These are phyloP conservation scores for Hanseniaspora uvarum DNA, from an alignment of 1,139 yeast genomes.

Conservation along the genomic window DNA sequence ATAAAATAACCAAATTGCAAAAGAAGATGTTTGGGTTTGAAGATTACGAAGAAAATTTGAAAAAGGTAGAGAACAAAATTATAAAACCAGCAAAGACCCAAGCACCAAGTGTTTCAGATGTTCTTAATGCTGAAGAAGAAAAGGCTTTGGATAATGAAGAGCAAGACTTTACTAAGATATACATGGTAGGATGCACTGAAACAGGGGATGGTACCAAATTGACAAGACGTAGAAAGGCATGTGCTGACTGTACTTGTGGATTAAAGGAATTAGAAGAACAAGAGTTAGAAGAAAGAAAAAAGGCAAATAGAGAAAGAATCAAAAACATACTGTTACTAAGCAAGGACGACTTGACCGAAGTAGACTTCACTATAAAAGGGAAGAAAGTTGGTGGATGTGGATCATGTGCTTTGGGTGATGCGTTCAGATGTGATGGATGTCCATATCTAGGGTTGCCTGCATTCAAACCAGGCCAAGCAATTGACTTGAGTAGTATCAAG, in stretches of 20 bases:
- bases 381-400: conserved; percentile 92
- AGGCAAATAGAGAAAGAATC: conserved; percentile 30
- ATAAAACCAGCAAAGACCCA: conserved; percentile 8
- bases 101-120: conserved; percentile 32
- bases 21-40: conserved; percentile 30
- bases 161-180: conserved; percentile 29
- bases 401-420: conserved; percentile 93
- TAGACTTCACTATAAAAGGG: conserved; percentile 91
- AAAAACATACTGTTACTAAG: conserved; percentile 45
- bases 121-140: conserved; percentile 40
- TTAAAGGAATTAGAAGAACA: conserved; percentile 71
- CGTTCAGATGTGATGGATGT: conserved; percentile 96
- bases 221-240: conserved; percentile 66
- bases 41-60: conserved; percentile 16
- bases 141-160: conserved; percentile 35
- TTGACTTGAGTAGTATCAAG: conserved; percentile 32
- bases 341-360: conserved; percentile 64
- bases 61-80: conserved; percentile 17
- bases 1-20: conserved; percentile 26
- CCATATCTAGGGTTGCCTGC: conserved; percentile 96
- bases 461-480: conserved; percentile 86
- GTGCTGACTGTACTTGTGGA: conserved; percentile 97
- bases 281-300: conserved; percentile 39
- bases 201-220: conserved; percentile 34
- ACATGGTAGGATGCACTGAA: conserved; percentile 24